These are phyloP conservation scores for Viola pubescens DNA, from an alignment of 441 rosid species.

Conservation along the genomic window DNA sequence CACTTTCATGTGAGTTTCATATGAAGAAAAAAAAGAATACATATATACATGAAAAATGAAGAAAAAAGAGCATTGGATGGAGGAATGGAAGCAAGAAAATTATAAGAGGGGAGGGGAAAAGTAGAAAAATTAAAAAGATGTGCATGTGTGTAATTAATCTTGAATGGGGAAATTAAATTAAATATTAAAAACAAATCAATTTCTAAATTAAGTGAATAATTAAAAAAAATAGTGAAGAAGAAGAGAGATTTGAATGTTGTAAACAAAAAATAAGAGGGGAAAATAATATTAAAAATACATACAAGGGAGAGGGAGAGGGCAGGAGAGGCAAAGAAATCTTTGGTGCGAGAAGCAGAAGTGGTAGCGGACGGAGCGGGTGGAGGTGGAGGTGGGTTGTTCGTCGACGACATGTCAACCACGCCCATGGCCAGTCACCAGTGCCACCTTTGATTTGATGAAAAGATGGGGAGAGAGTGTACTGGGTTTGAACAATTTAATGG, in stretches of 20 bases:
- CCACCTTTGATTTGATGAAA: slow-evolving; percentile 22
- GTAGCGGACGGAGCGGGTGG: too few species aligned
- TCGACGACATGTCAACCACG: slow-evolving; percentile 68
- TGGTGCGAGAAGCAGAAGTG: slow-evolving; percentile 34
- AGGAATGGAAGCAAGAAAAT: background rate
- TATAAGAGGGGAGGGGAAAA: background rate
- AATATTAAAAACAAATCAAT: background rate
- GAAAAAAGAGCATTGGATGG: too few species aligned
- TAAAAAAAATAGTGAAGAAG: too few species aligned
- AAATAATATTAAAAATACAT: slow-evolving; percentile 2
- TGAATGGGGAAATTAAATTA: background rate
- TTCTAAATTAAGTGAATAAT: background rate
- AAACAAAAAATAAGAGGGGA: background rate
- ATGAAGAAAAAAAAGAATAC: background rate
- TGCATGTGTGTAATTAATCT: background rate
- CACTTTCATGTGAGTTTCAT: too few species aligned
- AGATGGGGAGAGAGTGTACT: background rate
- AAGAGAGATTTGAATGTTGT: background rate
- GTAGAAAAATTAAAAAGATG: background rate
- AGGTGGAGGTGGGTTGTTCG: slow-evolving; percentile 39
- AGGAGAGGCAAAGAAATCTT: slow-evolving; percentile 94
- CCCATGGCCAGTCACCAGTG: slow-evolving; percentile 60
- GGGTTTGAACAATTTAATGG: background rate
- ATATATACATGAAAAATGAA: too few species aligned
- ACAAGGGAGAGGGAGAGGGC: slow-evolving; percentile 95